Evolutionary conservation across 108 stramenopile species (phyloP).

Genomic region (Nitzschia putrida): DNA sequence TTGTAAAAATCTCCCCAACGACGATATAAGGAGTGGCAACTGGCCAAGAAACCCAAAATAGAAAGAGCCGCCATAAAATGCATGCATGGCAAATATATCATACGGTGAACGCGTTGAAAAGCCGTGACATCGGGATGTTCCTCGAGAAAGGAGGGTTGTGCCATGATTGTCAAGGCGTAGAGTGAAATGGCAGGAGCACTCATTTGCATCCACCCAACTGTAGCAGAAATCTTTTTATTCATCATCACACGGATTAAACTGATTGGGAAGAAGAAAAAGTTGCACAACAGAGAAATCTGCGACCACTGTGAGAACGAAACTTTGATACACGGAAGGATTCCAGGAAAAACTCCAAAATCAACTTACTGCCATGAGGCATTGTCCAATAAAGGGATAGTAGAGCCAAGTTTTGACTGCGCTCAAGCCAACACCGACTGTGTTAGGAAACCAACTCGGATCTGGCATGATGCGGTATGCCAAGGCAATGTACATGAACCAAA

Average conservation of each 20-base stretch:
- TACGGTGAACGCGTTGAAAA: conserved; percentile 70
- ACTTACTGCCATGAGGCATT: conserved; percentile 58
- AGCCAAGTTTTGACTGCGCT: conserved; percentile 78
- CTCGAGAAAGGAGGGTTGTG: conserved; percentile 75
- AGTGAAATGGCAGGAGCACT: conserved; percentile 66
- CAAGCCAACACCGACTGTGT: conserved; percentile 71
- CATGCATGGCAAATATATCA: conserved; percentile 75
- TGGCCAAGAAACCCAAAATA: conserved; percentile 66
- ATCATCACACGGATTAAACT: conserved; percentile 75
- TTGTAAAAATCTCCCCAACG: conserved; percentile 59
- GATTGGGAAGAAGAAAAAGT: conserved; percentile 64
- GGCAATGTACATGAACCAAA: conserved; percentile 84
- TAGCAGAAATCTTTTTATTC: conserved; percentile 73
- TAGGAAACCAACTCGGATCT: conserved; percentile 77
- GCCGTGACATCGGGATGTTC: conserved; percentile 73
- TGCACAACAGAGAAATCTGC: conserved; percentile 44
- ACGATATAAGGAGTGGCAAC: conserved; percentile 55
- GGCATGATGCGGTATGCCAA: conserved; percentile 78
- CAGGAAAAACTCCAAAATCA: not conserved
- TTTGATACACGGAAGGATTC: not conserved
- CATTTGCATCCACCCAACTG: conserved; percentile 83
- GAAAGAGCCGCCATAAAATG: conserved; percentile 61
- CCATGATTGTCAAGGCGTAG: conserved; percentile 73
- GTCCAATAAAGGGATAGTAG: conserved; percentile 66
- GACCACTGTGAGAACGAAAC: conserved; percentile 4